Percentiles rank a stretch among this genome's conserved stretches.
Evolutionary conservation across 1,284 basidiomycete species (phyloP).

Genomic region (Porogramme epimiltina): DNA sequence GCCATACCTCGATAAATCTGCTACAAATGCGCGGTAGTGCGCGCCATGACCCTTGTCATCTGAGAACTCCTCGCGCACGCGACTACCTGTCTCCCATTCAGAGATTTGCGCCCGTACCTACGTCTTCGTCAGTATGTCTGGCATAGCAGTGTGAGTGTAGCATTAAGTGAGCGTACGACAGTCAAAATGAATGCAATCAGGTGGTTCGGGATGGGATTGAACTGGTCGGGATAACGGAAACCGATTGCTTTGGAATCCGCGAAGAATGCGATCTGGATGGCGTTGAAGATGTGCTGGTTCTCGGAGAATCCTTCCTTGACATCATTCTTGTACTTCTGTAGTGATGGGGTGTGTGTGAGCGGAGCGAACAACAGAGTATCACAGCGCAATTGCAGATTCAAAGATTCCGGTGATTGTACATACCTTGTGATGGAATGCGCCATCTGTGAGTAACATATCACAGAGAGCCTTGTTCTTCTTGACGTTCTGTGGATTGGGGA

Average conservation of each 20-base stretch:
- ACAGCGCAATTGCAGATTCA: background rate
- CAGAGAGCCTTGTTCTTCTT: background rate
- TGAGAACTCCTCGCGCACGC: background rate
- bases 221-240: background rate
- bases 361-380: background rate
- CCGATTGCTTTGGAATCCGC: background rate
- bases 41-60: background rate
- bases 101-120: conserved; percentile 2
- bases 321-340: background rate
- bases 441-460: background rate
- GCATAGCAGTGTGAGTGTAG: background rate
- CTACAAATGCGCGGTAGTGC: background rate
- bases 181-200: conserved; percentile 2
- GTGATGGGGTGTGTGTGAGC: background rate
- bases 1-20: background rate
- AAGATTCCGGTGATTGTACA: background rate
- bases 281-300: background rate
- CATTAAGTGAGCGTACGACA: background rate
- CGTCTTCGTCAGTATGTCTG: background rate
- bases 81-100: background rate
- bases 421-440: conserved; percentile 10
- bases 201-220: background rate
- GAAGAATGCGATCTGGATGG: conserved; percentile 1
- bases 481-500: background rate
- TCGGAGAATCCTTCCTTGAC: background rate